These are phyloP conservation scores for Xylaria intraflava DNA, from an alignment of 495 filamentous ascomycete species.

Conservation along the genomic window DNA sequence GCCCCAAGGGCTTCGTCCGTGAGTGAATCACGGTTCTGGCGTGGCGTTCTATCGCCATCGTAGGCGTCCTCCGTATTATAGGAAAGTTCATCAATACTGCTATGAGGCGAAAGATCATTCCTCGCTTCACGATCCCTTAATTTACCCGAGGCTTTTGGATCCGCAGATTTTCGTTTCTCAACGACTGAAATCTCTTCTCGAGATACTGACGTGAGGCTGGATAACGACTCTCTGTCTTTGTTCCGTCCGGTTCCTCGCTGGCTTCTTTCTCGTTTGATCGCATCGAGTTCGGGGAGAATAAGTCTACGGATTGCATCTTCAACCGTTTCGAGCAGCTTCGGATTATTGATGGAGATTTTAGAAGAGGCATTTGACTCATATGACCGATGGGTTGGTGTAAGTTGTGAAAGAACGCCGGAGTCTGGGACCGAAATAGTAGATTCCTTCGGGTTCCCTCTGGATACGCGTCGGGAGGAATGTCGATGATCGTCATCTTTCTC, in stretches of 20 bases:
- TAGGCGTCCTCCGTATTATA: constrained; percentile 28
- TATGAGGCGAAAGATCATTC: constrained; percentile 48
- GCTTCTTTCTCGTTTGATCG: constrained; percentile 82
- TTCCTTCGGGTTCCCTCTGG: constrained; percentile 57
- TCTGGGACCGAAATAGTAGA: constrained; percentile 56
- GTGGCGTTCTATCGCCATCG: constrained; percentile 35
- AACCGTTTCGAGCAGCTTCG: constrained; percentile 87
- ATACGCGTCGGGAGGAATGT: constrained; percentile 54
- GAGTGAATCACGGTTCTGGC: constrained; percentile 32
- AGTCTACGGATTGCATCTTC: constrained; percentile 91
- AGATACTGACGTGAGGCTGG: constrained; percentile 52
- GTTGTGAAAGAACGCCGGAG: constrained; percentile 63
- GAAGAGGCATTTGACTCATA: constrained; percentile 73
- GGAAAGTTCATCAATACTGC: constrained; percentile 36
- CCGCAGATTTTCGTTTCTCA: constrained; percentile 36
- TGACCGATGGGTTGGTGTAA: constrained; percentile 64
- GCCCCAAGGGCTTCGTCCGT: constrained; percentile 33
- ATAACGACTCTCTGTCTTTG: constrained; percentile 42
- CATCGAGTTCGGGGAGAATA: constrained; percentile 86
- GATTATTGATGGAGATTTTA: constrained; percentile 85
- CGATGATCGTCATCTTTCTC: constrained; percentile 56
- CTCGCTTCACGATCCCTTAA: constrained; percentile 48
- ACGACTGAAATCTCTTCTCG: constrained; percentile 48
- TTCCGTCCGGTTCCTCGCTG: constrained; percentile 50
- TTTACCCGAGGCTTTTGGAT: constrained; percentile 31